Percentiles rank a stretch among this genome's conserved stretches.
Evolutionary conservation across 345 rosid genomes (phyloP).

Genomic region (Raphanus sativus): DNA sequence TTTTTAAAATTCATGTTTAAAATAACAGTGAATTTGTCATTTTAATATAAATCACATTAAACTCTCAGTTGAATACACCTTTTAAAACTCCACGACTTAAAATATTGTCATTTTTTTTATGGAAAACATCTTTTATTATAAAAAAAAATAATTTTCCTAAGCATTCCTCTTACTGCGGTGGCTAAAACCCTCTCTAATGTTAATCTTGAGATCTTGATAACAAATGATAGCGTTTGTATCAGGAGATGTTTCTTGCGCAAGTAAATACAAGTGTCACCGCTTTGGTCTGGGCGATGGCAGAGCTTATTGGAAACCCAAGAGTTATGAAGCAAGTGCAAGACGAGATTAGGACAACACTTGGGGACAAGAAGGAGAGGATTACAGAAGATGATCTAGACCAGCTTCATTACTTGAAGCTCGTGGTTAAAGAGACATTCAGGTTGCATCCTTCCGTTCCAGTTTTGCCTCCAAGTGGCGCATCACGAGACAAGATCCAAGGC

Average conservation of each 20-base stretch:
- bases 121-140: no score
- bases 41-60: no score
- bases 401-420: slow-evolving; percentile 61
- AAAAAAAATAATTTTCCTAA: no score
- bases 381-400: slow-evolving; percentile 50
- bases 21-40: no score
- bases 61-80: no score
- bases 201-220: no score
- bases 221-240: not conserved
- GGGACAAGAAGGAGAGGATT: slow-evolving; percentile 40
- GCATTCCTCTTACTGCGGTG: no score
- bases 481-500: slow-evolving; percentile 41
- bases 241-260: slow-evolving; percentile 47
- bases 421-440: slow-evolving; percentile 57
- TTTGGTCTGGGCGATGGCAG: slow-evolving; percentile 61
- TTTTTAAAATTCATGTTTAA: no score
- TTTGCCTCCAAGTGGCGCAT: slow-evolving; percentile 1
- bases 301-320: slow-evolving; percentile 58
- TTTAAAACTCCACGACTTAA: no score
- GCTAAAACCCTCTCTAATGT: no score
- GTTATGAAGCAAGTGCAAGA: slow-evolving; percentile 55
- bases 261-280: slow-evolving; percentile 57
- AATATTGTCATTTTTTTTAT: no score
- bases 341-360: slow-evolving; percentile 54
- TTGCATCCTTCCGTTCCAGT: slow-evolving; percentile 51